Conservation (phyloP, 1,284 basidiomycete species). For the Neotropicomus parvogracilis region DNA sequence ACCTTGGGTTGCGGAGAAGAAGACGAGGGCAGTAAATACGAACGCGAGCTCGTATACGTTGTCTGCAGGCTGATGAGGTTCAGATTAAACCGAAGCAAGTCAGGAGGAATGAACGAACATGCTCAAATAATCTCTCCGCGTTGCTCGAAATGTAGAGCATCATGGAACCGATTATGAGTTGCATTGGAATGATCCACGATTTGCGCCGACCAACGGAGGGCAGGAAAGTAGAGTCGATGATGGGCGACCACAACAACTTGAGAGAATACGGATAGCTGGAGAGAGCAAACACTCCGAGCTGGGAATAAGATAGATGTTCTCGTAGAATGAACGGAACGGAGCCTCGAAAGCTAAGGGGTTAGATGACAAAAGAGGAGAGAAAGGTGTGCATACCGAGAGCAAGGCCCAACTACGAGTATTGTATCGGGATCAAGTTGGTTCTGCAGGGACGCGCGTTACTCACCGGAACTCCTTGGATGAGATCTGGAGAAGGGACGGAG, state of each 20-base stretch:
- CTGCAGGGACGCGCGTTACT: slow-evolving; percentile 38
- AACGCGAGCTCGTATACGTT: slow-evolving; percentile 81
- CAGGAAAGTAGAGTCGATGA: slow-evolving; percentile 91
- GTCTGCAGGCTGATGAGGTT: slow-evolving; percentile 63
- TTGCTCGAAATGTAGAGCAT: slow-evolving; percentile 87
- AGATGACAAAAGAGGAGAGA: slow-evolving; percentile 1
- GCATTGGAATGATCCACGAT: slow-evolving; percentile 99
- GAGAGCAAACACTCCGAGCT: slow-evolving; percentile 92
- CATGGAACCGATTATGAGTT: slow-evolving; percentile 82
- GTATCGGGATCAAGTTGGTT: slow-evolving; percentile 13
- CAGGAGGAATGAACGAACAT: slow-evolving; percentile 49
- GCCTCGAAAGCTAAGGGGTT: slow-evolving; percentile 47
- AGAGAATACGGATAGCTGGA: slow-evolving; percentile 96
- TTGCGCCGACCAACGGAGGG: slow-evolving; percentile 85
- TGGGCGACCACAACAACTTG: slow-evolving; percentile 96
- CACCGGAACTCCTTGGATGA: slow-evolving; percentile 95
- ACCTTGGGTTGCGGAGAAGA: slow-evolving; percentile 98
- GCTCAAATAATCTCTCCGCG: slow-evolving; percentile 77
- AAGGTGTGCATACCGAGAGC: slow-evolving; percentile 55
- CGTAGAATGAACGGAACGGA: slow-evolving; percentile 96
- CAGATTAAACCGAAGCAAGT: slow-evolving; percentile 4
- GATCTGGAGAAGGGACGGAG: slow-evolving; percentile 51
- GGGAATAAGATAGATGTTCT: slow-evolving; percentile 93
- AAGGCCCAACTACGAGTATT: slow-evolving; percentile 57
- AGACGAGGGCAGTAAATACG: slow-evolving; percentile 87